phyloP scores from a whole-genome alignment of 208 protist genomes.

The Leishmania major region DNA sequence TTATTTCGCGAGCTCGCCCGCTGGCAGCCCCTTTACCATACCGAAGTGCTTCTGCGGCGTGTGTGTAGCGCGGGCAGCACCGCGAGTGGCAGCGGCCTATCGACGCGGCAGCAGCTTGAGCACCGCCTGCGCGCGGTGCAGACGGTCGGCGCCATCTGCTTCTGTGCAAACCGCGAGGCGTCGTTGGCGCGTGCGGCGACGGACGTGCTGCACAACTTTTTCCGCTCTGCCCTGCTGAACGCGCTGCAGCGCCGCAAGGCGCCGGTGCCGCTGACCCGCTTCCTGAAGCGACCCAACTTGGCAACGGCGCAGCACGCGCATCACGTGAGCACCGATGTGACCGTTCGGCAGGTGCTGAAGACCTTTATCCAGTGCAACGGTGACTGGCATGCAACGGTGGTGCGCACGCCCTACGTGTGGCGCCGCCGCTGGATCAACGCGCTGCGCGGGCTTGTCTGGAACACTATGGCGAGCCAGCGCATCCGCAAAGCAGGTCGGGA shows the following conservation, averaged over 20 bases:
- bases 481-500: slow-evolving; percentile 34
- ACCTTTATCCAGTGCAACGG: slow-evolving; percentile 64
- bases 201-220: slow-evolving; percentile 85
- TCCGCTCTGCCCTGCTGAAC: slow-evolving; percentile 77
- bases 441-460: slow-evolving; percentile 79
- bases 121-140: slow-evolving; percentile 68
- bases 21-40: slow-evolving; percentile 77
- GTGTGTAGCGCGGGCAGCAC: slow-evolving; percentile 48
- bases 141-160: slow-evolving; percentile 78
- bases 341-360: slow-evolving; percentile 69
- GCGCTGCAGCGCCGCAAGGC: slow-evolving; percentile 68
- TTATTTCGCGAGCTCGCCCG: slow-evolving; percentile 66
- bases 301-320: slow-evolving; percentile 69
- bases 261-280: slow-evolving; percentile 64
- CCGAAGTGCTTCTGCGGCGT: slow-evolving; percentile 73
- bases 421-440: slow-evolving; percentile 82
- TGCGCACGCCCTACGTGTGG: slow-evolving; percentile 70
- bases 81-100: slow-evolving; percentile 5
- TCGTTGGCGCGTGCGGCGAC: slow-evolving; percentile 76
- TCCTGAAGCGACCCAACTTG: slow-evolving; percentile 62
- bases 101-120: slow-evolving; percentile 44
- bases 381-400: slow-evolving; percentile 65
- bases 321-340: slow-evolving; percentile 61
- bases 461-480: slow-evolving; percentile 77
- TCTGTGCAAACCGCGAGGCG: slow-evolving; percentile 77